Evolutionary conservation across 371 early-diverging fungal genomes (phyloP), one percentile per base, ranked within the genome.

Genomic region (Blyttiomyces sp.): DNA sequence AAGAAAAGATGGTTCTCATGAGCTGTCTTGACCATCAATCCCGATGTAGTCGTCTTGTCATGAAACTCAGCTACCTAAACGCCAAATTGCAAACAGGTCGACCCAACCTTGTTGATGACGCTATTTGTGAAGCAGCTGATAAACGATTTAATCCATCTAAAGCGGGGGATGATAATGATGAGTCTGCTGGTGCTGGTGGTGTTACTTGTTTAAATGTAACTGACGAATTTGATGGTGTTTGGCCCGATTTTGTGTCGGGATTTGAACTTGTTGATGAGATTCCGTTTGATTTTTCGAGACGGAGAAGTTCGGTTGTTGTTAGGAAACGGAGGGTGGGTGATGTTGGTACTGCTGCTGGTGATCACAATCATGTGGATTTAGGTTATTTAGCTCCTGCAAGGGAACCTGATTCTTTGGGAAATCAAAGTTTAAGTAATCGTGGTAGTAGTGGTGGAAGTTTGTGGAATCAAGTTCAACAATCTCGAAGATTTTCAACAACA

Each of bases 1-100:
- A 85, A 57, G 88, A 88, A 60, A 84, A 87, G 57, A 89, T 90
- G 88, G 31, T 21, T 11, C 11, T 50, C 23, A 46, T 46, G 13
- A 7, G 26, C 17, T 7, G 23, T 7, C 23, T 46, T 21, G 46
- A 21, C 11, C 23, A 11, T 19, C 23, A 46, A 13, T 19, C 23
- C 13, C 19, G 26, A 19, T 19, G 26, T 17, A 13, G 23, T 9
- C 26, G 23, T 19, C 11, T 26, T 13, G 17, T 21, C 13, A 13
- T 46, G 17, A 13, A 9, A 13, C 26, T 13, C 13, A 26, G 46
- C 13, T 46, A 13, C 46, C 19, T 46, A 19, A 46, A 46, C 46
- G 11, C 46, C 23, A 11, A 13, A 13, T 46, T 46, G 23, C 46
- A 46, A 19, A 26, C 19, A 46, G 46, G 46, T 7, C 26, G 19